phyloP scores from a whole-genome alignment of 2,329 filamentous ascomycete genomes.

The Onygenales sp. region DNA sequence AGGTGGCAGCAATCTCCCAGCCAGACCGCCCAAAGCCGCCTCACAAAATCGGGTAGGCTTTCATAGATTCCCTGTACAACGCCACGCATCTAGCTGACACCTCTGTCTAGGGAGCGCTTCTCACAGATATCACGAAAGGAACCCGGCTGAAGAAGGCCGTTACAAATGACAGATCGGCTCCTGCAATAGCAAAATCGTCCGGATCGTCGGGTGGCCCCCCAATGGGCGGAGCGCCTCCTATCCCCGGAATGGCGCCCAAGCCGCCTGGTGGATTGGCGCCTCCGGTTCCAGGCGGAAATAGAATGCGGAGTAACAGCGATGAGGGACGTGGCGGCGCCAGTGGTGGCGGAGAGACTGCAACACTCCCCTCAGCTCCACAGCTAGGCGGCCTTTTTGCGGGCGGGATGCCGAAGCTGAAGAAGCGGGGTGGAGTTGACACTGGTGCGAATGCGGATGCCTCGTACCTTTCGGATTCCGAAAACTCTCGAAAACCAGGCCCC shows the following conservation, averaged over 20 bases:
- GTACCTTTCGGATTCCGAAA: slow-evolving; percentile 73
- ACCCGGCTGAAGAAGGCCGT: slow-evolving; percentile 70
- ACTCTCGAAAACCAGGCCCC: slow-evolving; percentile 41
- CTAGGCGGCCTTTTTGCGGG: slow-evolving; percentile 81
- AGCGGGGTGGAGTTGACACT: slow-evolving; percentile 72
- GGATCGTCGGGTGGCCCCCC: slow-evolving; percentile 51
- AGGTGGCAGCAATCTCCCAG: slow-evolving; percentile 38
- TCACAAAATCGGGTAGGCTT: slow-evolving; percentile 54
- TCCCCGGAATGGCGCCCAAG: slow-evolving; percentile 53
- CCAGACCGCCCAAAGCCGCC: slow-evolving; percentile 46
- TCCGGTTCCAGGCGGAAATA: slow-evolving; percentile 54
- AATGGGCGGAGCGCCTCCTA: slow-evolving; percentile 66
- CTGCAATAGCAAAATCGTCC: slow-evolving; percentile 51
- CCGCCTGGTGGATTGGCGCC: slow-evolving; percentile 60
- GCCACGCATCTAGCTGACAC: slow-evolving; percentile 10
- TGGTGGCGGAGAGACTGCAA: slow-evolving; percentile 38
- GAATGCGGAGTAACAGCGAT: slow-evolving; percentile 79
- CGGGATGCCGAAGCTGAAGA: slow-evolving; percentile 91
- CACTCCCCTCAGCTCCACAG: slow-evolving; percentile 66
- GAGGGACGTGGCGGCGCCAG: slow-evolving; percentile 35
- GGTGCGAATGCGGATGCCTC: slow-evolving; percentile 62
- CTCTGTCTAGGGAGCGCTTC: slow-evolving; percentile 61
- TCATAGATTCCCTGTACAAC: background rate
- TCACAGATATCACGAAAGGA: slow-evolving; percentile 82
- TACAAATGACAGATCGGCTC: slow-evolving; percentile 87